These are phyloP conservation scores for Sechiopsis laciniata DNA, from an alignment of 306 rosid species.

Conservation along the genomic window DNA sequence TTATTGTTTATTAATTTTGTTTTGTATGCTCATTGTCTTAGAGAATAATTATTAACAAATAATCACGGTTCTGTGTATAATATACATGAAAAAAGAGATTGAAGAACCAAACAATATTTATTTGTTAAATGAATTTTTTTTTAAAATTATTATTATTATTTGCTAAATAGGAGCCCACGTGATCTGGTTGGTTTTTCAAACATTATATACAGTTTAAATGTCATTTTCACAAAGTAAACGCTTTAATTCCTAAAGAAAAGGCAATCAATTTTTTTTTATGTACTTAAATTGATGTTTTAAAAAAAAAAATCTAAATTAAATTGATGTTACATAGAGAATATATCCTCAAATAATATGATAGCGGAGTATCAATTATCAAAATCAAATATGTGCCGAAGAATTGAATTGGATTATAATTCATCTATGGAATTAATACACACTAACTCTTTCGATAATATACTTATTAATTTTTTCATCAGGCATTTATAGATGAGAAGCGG, in stretches of 20 bases:
- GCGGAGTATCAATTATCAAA: too few species aligned
- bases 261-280: background rate
- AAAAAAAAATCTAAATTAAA: too few species aligned
- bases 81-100: background rate
- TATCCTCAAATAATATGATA: too few species aligned
- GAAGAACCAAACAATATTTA: background rate
- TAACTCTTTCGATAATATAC: too few species aligned
- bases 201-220: background rate
- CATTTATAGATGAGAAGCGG: too few species aligned
- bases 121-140: background rate
- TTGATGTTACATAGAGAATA: too few species aligned
- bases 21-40: background rate
- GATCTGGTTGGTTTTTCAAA: background rate
- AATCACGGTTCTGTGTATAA: background rate
- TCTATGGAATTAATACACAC: too few species aligned
- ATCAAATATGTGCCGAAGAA: too few species aligned
- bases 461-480: too few species aligned
- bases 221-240: slow-evolving; percentile 6
- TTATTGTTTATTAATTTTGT: background rate
- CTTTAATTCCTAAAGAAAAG: background rate
- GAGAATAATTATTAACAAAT: background rate
- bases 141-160: background rate
- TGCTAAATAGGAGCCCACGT: background rate
- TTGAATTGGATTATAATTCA: too few species aligned
- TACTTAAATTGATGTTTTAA: too few species aligned